Evolutionary conservation across 1,139 yeast species (phyloP).

Genomic region (Taiozyma sp.): DNA sequence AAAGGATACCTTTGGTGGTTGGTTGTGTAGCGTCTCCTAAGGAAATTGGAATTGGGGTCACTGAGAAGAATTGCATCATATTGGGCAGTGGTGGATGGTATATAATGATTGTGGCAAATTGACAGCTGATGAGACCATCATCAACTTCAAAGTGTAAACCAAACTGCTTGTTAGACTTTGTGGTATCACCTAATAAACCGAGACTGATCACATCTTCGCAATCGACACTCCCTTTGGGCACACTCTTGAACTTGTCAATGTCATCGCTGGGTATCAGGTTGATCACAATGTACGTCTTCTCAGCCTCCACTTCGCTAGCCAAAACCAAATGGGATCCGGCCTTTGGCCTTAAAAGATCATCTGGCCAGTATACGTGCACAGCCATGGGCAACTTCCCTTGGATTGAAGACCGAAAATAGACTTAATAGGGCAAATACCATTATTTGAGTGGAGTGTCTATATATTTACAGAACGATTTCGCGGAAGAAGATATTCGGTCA

Average conservation of each 20-base stretch:
- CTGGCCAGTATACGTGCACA: constrained; percentile 33
- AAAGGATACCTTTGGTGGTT: constrained; percentile 11
- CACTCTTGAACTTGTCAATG: constrained; percentile 2
- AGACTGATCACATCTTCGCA: constrained; percentile 2
- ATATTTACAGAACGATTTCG: neutral
- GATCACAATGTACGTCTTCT: neutral
- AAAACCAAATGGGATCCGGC: neutral
- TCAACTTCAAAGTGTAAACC: constrained; percentile 2
- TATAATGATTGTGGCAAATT: constrained; percentile 38
- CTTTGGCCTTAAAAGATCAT: constrained; percentile 20
- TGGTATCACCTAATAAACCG: constrained; percentile 9
- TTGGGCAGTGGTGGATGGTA: constrained; percentile 74
- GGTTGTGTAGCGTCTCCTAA: constrained; percentile 34
- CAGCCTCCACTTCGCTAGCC: neutral
- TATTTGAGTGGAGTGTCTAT: neutral
- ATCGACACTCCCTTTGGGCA: neutral
- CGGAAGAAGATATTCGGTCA: neutral
- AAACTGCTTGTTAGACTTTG: no score
- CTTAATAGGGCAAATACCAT: no score
- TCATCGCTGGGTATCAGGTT: constrained; percentile 7
- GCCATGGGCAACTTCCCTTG: constrained; percentile 3
- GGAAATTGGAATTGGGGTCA: constrained; percentile 67
- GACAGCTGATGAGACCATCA: constrained; percentile 1
- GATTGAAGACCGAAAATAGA: neutral
- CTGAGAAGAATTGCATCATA: constrained; percentile 75